These are phyloP conservation scores for Colletotrichum musicola DNA, from an alignment of 2,329 filamentous ascomycete species.

Conservation along the genomic window DNA sequence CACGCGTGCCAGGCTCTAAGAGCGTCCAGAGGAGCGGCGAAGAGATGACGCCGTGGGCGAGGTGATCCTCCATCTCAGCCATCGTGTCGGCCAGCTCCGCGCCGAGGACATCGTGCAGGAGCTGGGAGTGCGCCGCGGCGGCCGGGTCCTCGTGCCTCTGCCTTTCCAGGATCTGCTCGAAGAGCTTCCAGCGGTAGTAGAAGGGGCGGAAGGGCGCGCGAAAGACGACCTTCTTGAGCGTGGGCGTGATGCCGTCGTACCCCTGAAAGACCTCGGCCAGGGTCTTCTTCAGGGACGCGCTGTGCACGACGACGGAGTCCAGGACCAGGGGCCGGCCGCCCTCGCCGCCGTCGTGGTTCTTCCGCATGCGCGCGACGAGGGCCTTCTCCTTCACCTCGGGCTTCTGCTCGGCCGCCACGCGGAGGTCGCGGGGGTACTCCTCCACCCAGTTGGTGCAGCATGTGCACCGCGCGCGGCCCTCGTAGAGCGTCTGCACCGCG, in stretches of 20 bases:
- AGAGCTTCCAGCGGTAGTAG: conserved; percentile 30
- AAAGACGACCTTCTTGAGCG: conserved; percentile 26
- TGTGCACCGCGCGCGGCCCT: background rate
- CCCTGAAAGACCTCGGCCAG: conserved; percentile 28
- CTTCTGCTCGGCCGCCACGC: background rate
- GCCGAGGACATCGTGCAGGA: conserved; percentile 26
- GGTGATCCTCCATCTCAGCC: conserved; percentile 19
- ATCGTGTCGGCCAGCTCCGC: conserved; percentile 13
- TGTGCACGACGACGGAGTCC: conserved; percentile 33
- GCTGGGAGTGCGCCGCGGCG: conserved; percentile 23
- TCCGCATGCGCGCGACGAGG: conserved; percentile 36
- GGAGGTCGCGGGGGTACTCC: conserved; percentile 11
- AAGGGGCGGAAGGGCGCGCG: conserved; percentile 30
- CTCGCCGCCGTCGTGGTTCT: conserved; percentile 24
- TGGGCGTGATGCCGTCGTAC: conserved; percentile 26
- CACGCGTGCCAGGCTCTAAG: conserved; percentile 11
- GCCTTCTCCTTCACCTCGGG: conserved; percentile 28
- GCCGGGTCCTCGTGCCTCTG: conserved; percentile 15
- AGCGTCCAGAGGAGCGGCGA: conserved; percentile 20
- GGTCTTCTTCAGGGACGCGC: conserved; percentile 16
- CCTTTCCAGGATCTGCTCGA: conserved; percentile 21
- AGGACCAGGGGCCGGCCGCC: conserved; percentile 12
- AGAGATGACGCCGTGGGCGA: conserved; percentile 22
- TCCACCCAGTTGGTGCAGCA: conserved; percentile 21
- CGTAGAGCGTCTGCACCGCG: background rate